A percentile compares a stretch with the other conserved stretches of the same genome.
phyloP scores from a whole-genome alignment of 1,284 basidiomycete species.

The Taiwanofungus camphoratus region DNA sequence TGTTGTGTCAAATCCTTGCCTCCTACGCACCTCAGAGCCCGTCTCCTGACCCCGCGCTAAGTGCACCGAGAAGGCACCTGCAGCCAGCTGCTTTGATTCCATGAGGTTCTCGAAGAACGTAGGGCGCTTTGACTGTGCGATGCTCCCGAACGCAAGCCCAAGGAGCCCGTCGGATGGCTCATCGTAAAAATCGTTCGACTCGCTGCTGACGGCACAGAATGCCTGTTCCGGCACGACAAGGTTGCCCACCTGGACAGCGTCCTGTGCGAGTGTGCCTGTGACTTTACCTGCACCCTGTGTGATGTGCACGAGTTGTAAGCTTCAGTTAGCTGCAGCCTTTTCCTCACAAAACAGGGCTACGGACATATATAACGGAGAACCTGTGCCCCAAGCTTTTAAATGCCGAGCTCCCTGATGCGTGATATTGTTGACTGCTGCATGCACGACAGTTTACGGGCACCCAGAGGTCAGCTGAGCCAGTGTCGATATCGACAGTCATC shows the following conservation, averaged over 20 bases:
- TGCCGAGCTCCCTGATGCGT: constrained; percentile 34
- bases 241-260: constrained; percentile 42
- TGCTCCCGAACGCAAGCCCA: constrained; percentile 54
- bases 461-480: constrained; percentile 58
- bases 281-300: constrained; percentile 45
- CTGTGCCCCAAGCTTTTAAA: constrained; percentile 27
- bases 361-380: constrained; percentile 54
- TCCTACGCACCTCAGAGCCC: constrained; percentile 43
- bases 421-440: constrained; percentile 37
- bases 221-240: constrained; percentile 39
- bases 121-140: constrained; percentile 37
- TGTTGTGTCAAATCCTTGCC: background rate
- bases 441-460: constrained; percentile 36
- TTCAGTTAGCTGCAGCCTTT: background rate
- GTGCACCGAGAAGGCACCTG: constrained; percentile 53
- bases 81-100: constrained; percentile 32
- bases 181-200: constrained; percentile 38
- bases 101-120: constrained; percentile 65
- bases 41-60: constrained; percentile 37
- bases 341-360: constrained; percentile 24
- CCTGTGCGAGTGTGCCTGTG: constrained; percentile 38
- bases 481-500: constrained; percentile 49
- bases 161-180: constrained; percentile 49
- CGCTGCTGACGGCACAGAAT: constrained; percentile 40
- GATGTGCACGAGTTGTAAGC: constrained; percentile 1